These are phyloP conservation scores for Xylona heveae DNA, from an alignment of 495 filamentous ascomycete genomes.

Conservation along the genomic window DNA sequence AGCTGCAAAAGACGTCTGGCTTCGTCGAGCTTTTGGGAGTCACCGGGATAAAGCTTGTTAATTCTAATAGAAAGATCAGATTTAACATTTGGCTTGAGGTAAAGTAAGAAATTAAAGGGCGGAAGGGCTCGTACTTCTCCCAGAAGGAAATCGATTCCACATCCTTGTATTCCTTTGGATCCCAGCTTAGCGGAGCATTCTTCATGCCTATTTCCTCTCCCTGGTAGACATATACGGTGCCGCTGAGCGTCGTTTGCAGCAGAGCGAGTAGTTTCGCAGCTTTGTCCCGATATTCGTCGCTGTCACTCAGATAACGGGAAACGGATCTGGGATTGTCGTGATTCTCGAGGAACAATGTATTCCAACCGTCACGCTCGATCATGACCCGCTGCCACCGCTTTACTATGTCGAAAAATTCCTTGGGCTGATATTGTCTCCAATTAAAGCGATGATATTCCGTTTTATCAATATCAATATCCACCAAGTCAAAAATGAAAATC, in stretches of 20 bases:
- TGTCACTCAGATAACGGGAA: constrained; percentile 32
- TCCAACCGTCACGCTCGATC: constrained; percentile 49
- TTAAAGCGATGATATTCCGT: constrained; percentile 14
- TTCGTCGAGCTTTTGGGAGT: constrained; percentile 15
- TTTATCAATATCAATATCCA: constrained; percentile 2
- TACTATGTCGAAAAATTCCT: constrained; percentile 34
- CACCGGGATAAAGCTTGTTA: constrained; percentile 1
- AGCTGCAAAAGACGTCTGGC: constrained; percentile 23
- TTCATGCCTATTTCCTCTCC: constrained; percentile 62
- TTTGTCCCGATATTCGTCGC: constrained; percentile 21
- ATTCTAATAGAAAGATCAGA: not conserved
- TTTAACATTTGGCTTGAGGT: no score
- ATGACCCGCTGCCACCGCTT: constrained; percentile 47
- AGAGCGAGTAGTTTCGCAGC: constrained; percentile 43
- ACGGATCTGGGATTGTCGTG: constrained; percentile 48
- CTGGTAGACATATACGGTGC: constrained; percentile 55
- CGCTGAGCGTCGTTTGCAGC: constrained; percentile 33
- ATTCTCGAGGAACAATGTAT: constrained; percentile 50
- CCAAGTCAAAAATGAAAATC: constrained; percentile 52
- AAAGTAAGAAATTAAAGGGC: no score
- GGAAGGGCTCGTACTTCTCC: constrained; percentile 17
- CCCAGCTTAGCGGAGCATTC: constrained; percentile 44
- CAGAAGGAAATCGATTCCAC: constrained; percentile 48
- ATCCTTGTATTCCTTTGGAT: constrained; percentile 48
- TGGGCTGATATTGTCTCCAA: constrained; percentile 28